Evolutionary conservation across 331 rosid genomes (phyloP).

Genomic region (Erythrophleum ivorense): DNA sequence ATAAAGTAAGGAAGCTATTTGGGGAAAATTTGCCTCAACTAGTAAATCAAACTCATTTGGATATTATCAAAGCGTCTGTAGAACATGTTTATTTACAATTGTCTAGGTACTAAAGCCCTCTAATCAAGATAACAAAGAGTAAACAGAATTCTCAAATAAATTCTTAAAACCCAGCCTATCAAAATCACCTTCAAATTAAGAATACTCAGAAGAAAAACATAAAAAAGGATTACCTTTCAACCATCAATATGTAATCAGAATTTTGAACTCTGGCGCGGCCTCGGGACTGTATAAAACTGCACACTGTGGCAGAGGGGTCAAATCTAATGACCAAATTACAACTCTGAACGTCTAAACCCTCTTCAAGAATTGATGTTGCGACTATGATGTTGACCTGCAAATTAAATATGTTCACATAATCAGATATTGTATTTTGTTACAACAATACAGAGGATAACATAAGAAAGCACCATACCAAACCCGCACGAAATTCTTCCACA

Average conservation of each 20-base stretch:
- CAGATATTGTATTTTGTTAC: constrained; percentile 28
- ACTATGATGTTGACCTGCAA: constrained; percentile 82
- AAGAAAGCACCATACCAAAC: constrained; percentile 60
- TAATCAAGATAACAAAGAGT: not conserved
- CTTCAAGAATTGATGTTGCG: constrained; percentile 97
- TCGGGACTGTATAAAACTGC: constrained; percentile 91
- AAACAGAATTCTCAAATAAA: not conserved
- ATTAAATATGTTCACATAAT: constrained; percentile 32
- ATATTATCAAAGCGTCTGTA: not conserved
- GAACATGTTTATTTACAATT: constrained; percentile 7
- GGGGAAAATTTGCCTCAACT: not conserved
- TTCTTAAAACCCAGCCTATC: not conserved
- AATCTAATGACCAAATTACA: constrained; percentile 92
- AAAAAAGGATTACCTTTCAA: constrained; percentile 57
- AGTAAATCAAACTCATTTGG: not conserved
- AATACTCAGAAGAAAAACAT: not conserved
- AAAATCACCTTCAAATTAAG: not conserved
- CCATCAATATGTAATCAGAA: constrained; percentile 81
- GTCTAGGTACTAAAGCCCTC: not conserved
- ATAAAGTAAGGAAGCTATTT: constrained; percentile 14
- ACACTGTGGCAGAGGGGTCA: constrained; percentile 83
- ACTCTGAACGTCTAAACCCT: constrained; percentile 90
- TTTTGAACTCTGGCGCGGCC: constrained; percentile 89
- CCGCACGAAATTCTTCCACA: constrained; percentile 80
- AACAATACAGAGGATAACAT: constrained; percentile 4